These are phyloP conservation scores for Mesembryanthemum crystallinum DNA, from an alignment of 148 eudicot genomes.

Conservation along the genomic window DNA sequence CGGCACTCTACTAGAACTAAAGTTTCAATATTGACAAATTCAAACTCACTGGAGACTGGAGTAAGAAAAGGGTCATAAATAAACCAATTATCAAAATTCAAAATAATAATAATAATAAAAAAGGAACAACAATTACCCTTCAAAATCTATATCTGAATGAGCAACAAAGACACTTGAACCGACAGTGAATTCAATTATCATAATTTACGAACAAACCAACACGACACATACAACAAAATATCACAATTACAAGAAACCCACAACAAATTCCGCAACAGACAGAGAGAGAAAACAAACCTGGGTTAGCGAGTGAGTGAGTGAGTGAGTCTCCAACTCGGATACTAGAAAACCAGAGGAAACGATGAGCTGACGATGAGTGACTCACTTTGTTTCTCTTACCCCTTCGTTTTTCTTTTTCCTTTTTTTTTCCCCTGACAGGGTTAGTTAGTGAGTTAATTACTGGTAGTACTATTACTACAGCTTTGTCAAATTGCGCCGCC, in stretches of 20 bases:
- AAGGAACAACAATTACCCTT: not conserved
- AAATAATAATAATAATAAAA: not conserved
- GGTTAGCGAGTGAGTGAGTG: not conserved
- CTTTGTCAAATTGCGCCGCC: too few relatives aligned
- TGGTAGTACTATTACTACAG: too few relatives aligned
- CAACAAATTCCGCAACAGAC: not conserved
- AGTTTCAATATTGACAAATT: not conserved
- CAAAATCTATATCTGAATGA: not conserved
- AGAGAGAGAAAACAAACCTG: not conserved
- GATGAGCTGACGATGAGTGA: not conserved
- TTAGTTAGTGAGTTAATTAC: too few relatives aligned
- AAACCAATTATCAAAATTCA: too few relatives aligned
- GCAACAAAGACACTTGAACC: not conserved
- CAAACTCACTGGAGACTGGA: too few relatives aligned
- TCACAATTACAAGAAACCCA: not conserved
- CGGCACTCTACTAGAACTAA: not conserved
- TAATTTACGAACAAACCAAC: not conserved
- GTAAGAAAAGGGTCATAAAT: not conserved
- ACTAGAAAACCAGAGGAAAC: too few relatives aligned
- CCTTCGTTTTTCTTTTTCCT: not conserved
- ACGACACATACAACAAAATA: not conserved
- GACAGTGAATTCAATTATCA: not conserved
- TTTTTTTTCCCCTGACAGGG: not conserved
- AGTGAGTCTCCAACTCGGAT: conserved; percentile 38
- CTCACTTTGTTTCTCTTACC: not conserved